Percentiles rank a stretch among this genome's conserved stretches.
phyloP scores from a whole-genome alignment of 176 grass and related monocot genomes.

The Canna indica region DNA sequence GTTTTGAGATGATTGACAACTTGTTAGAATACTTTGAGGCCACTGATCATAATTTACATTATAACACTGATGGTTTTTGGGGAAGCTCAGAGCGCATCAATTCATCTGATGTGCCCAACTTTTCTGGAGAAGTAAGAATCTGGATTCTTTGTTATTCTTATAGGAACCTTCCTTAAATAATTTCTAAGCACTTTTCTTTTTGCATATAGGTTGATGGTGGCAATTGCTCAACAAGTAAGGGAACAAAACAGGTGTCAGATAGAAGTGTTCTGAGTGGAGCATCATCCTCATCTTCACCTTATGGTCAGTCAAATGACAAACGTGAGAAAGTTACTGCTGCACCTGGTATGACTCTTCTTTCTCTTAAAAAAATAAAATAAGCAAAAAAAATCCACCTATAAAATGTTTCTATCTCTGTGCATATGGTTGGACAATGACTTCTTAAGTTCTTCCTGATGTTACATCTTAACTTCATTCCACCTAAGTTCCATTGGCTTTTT shows the following conservation, averaged over 20 bases:
- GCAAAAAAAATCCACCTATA: too few species aligned
- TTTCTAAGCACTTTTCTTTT: neutral
- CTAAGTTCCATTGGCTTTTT: neutral
- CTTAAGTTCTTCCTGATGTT: neutral
- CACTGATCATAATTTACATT: neutral
- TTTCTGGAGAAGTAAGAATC: neutral
- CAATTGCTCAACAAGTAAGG: neutral
- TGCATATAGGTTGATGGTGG: neutral
- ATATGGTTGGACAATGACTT: neutral
- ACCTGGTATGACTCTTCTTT: slow-evolving; percentile 1
- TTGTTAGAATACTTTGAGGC: slow-evolving; percentile 9
- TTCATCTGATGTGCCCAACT: neutral
- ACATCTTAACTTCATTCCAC: too few species aligned
- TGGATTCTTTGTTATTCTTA: neutral
- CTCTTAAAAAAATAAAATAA: neutral
- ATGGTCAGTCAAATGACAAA: neutral
- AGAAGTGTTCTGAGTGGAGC: neutral
- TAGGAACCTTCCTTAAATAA: neutral
- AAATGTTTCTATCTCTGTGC: neutral
- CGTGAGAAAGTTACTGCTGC: neutral
- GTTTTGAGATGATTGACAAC: slow-evolving; percentile 16
- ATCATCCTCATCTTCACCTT: slow-evolving; percentile 1
- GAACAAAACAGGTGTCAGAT: neutral
- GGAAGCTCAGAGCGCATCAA: neutral
- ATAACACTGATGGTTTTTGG: neutral